Conservation (phyloP, 2,329 filamentous ascomycete species). For the Paecilomyces niveus region DNA sequence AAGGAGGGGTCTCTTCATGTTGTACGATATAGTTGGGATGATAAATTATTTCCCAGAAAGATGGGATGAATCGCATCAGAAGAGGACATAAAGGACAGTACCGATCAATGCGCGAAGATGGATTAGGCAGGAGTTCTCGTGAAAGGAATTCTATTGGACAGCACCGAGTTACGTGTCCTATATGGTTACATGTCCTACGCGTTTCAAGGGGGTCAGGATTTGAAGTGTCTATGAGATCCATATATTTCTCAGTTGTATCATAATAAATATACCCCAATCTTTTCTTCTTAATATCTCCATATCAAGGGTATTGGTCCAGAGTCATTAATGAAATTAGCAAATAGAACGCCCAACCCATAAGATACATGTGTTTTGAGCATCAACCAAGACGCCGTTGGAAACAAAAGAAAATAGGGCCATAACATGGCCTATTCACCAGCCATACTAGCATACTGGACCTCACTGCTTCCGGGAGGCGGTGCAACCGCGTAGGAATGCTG, state of each 20-base stretch:
- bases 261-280: neutral
- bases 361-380: constrained; percentile 9
- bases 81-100: neutral
- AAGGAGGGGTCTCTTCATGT: neutral
- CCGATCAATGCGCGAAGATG: neutral
- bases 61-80: neutral
- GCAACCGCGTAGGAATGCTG: constrained; percentile 50
- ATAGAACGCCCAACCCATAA: constrained; percentile 27
- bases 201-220: constrained; percentile 27
- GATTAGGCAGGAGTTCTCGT: neutral
- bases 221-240: neutral
- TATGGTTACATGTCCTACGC: constrained; percentile 1
- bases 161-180: neutral
- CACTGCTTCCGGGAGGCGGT: constrained; percentile 69
- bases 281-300: neutral
- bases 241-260: neutral
- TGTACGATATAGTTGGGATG: neutral
- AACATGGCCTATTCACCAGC: constrained; percentile 59
- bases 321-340: constrained; percentile 18
- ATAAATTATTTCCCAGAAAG: neutral
- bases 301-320: constrained; percentile 10
- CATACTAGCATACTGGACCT: constrained; percentile 78
- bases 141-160: no score
- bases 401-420: constrained; percentile 7
- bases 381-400: neutral